Conservation (phyloP, 495 filamentous ascomycete genomes). For the Lindgomyces ingoldianus region DNA sequence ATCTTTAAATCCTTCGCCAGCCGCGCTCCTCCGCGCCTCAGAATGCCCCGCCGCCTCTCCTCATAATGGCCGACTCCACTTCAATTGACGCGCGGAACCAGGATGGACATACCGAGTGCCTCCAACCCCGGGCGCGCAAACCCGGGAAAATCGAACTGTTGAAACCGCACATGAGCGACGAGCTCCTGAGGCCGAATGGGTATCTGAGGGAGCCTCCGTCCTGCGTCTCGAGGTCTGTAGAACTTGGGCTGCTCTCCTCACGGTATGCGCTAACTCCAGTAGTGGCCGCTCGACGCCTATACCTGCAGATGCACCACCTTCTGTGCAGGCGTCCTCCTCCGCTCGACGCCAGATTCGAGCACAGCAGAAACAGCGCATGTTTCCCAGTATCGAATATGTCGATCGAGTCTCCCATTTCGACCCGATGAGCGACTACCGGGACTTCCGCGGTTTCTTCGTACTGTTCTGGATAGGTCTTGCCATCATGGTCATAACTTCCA, state of each 20-base stretch:
- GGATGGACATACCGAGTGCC: constrained; percentile 21
- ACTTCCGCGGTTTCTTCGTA: constrained; percentile 96
- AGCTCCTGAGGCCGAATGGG: constrained; percentile 14
- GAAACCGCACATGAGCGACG: constrained; percentile 21
- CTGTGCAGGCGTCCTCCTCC: constrained; percentile 77
- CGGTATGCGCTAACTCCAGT: constrained; percentile 11
- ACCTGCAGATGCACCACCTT: constrained; percentile 87
- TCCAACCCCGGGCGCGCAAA: constrained; percentile 33
- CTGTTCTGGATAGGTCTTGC: constrained; percentile 96
- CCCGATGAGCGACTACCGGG: constrained; percentile 82
- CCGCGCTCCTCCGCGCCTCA: constrained; percentile 8
- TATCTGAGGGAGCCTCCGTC: constrained; percentile 18
- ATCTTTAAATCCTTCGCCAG: constrained; percentile 1
- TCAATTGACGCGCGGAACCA: constrained; percentile 18
- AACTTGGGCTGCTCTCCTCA: background rate
- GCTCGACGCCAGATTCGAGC: constrained; percentile 84
- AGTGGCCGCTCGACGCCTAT: constrained; percentile 90
- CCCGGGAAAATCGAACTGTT: constrained; percentile 24
- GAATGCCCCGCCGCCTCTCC: constrained; percentile 6
- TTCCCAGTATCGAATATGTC: constrained; percentile 93
- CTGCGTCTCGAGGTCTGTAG: constrained; percentile 28
- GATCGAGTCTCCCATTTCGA: constrained; percentile 97
- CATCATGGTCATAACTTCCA: constrained; percentile 93
- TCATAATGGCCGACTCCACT: constrained; percentile 33
- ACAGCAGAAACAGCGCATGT: constrained; percentile 76